phyloP scores from a whole-genome alignment of 208 protist species.

The Crithidia expoeki region DNA sequence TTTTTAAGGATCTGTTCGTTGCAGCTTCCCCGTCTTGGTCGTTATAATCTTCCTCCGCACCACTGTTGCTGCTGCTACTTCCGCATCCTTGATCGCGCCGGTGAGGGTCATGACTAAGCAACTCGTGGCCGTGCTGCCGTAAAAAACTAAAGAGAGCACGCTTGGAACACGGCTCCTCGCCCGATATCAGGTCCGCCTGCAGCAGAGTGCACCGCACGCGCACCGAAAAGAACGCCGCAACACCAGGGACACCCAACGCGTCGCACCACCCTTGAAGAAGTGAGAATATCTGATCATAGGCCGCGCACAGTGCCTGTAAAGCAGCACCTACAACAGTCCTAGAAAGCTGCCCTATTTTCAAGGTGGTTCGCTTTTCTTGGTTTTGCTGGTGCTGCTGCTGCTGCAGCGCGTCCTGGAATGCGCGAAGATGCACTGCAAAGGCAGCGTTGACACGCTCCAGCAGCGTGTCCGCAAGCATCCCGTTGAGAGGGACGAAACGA shows the following conservation, averaged over 20 bases:
- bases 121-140: slow-evolving; percentile 36
- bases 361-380: background rate
- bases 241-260: slow-evolving; percentile 33
- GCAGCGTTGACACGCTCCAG: slow-evolving; percentile 20
- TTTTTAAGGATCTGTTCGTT: no score
- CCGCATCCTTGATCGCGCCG: no score
- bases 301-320: slow-evolving; percentile 43
- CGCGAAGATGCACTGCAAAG: slow-evolving; percentile 10
- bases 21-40: no score
- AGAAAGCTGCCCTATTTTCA: background rate
- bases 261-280: slow-evolving; percentile 62
- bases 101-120: background rate
- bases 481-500: slow-evolving; percentile 15
- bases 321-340: slow-evolving; percentile 26
- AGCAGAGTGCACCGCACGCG: slow-evolving; percentile 64
- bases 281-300: slow-evolving; percentile 33
- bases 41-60: background rate
- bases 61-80: background rate
- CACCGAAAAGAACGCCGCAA: slow-evolving; percentile 43
- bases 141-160: slow-evolving; percentile 59
- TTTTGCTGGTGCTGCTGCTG: background rate
- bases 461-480: slow-evolving; percentile 28
- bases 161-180: slow-evolving; percentile 54
- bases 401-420: slow-evolving; percentile 23
- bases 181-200: slow-evolving; percentile 67